Conservation (phyloP, 1,284 basidiomycete genomes). For the Exobasidium cylindrosporum region DNA sequence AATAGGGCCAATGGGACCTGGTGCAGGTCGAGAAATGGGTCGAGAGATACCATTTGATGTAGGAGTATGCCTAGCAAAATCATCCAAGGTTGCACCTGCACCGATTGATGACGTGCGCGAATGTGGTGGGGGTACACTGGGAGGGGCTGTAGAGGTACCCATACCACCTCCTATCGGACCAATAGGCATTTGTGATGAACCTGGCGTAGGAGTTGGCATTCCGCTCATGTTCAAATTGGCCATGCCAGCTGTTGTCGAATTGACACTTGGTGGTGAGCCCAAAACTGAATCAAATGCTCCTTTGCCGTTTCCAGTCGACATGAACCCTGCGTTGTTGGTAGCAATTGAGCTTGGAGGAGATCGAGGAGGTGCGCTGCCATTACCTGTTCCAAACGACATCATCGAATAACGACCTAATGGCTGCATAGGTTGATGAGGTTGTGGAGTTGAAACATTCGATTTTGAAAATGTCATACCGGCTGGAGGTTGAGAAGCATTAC, state of each 20-base stretch:
- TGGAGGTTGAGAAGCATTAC: not conserved
- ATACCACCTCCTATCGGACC: not conserved
- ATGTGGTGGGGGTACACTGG: not conserved
- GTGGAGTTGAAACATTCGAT: not conserved
- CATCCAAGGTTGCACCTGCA: not conserved
- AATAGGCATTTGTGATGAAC: not conserved
- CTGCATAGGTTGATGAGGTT: not conserved
- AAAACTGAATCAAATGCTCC: constrained; percentile 23
- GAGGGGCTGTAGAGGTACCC: not conserved
- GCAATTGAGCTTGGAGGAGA: not conserved
- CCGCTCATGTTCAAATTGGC: not conserved
- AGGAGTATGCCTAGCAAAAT: not conserved
- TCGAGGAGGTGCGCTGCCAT: not conserved
- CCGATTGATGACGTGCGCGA: not conserved
- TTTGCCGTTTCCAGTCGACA: constrained; percentile 14
- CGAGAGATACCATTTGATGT: not conserved
- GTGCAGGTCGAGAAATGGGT: constrained; percentile 17
- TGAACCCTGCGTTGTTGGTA: not conserved
- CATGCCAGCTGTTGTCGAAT: constrained; percentile 20
- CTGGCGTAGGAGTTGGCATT: not conserved
- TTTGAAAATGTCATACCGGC: not conserved
- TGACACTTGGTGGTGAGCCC: constrained; percentile 26
- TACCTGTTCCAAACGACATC: not conserved
- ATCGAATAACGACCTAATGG: not conserved
- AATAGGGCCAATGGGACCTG: constrained; percentile 49